phyloP scores from a whole-genome alignment of 192 early-diverging fungal genomes.

The Backusella parvicylindrica region DNA sequence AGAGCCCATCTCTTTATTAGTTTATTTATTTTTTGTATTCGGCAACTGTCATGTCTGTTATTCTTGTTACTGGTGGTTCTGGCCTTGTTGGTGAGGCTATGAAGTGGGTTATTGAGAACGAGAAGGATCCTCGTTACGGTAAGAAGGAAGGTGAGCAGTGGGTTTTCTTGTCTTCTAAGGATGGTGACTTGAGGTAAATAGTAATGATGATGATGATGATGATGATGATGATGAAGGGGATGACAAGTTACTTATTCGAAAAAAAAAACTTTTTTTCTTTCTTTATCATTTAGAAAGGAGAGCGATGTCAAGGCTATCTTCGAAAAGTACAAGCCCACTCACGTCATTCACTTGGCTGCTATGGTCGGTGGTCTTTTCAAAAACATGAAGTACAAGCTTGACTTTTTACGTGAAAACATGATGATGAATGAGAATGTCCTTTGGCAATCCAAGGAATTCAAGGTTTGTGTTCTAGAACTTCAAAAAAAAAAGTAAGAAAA shows the following conservation, averaged over 20 bases:
- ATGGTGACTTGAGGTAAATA: slow-evolving; percentile 71
- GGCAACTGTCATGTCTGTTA: slow-evolving; percentile 37
- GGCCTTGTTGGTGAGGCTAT: slow-evolving; percentile 79
- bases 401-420: slow-evolving; percentile 75
- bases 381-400: slow-evolving; percentile 78
- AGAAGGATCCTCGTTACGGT: slow-evolving; percentile 44
- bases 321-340: slow-evolving; percentile 72
- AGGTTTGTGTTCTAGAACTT: slow-evolving; percentile 39
- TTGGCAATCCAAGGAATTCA: slow-evolving; percentile 52
- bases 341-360: slow-evolving; percentile 78
- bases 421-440: slow-evolving; percentile 80
- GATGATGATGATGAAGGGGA: not conserved
- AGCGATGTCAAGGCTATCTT: slow-evolving; percentile 63
- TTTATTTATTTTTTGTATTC: slow-evolving; percentile 6
- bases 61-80: slow-evolving; percentile 76
- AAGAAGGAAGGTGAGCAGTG: slow-evolving; percentile 65
- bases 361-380: slow-evolving; percentile 74
- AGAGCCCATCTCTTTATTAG: not conserved
- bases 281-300: slow-evolving; percentile 42
- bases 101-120: slow-evolving; percentile 62
- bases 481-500: not conserved
- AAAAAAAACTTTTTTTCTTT: too few relatives aligned
- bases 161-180: slow-evolving; percentile 72
- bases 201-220: not conserved
- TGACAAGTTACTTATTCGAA: not conserved